Percentiles rank a stretch among this genome's conserved stretches.
These are phyloP conservation scores for Prunus armeniaca DNA, from an alignment of 306 rosid genomes.

Conservation along the genomic window DNA sequence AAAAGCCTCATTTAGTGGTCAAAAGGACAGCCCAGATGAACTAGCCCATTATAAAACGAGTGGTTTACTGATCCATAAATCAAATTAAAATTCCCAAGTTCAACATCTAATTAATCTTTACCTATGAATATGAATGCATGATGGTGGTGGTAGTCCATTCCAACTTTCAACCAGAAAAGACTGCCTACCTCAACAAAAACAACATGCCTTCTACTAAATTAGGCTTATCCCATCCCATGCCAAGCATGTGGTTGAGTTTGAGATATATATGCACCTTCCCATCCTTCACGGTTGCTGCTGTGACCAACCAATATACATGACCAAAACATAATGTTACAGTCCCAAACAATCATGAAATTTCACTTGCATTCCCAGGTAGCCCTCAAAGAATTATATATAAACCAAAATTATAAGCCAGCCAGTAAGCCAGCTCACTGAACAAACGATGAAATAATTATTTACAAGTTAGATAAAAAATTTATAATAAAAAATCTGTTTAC, in stretches of 20 bases:
- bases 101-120: background rate
- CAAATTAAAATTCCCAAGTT: background rate
- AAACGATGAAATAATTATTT: slow-evolving; percentile 14
- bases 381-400: background rate
- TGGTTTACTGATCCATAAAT: background rate
- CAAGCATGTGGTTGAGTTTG: slow-evolving; percentile 52
- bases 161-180: slow-evolving; percentile 38
- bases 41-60: background rate
- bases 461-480: background rate
- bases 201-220: slow-evolving; percentile 56
- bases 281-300: slow-evolving; percentile 79
- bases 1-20: too few relatives aligned
- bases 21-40: background rate
- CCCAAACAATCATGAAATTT: too few relatives aligned
- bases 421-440: background rate
- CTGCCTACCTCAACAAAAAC: slow-evolving; percentile 43
- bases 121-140: background rate
- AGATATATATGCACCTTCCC: slow-evolving; percentile 55
- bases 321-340: too few relatives aligned
- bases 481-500: background rate
- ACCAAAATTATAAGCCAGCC: background rate
- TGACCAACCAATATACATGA: slow-evolving; percentile 48
- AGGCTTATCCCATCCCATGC: slow-evolving; percentile 62
- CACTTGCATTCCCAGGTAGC: background rate
- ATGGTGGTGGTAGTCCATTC: background rate